phyloP scores from a whole-genome alignment of 192 early-diverging fungal species.

The Linnemannia elongata region DNA sequence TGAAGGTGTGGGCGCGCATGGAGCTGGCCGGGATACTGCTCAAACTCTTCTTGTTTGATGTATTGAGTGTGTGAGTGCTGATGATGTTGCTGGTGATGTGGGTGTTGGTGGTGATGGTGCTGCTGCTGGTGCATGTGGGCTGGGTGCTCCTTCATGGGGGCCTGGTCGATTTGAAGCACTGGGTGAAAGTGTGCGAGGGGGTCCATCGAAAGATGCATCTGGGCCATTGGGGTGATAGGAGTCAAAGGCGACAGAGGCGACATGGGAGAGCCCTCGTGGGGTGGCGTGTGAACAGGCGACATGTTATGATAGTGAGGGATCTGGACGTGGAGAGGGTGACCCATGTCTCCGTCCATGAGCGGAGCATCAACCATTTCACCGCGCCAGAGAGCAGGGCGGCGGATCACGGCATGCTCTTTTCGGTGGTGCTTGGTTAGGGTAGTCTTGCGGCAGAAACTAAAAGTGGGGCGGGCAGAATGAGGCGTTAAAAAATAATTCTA shows the following conservation, averaged over 20 bases:
- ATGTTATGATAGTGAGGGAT: constrained; percentile 39
- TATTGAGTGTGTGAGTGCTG: constrained; percentile 9
- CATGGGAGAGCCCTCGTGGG: constrained; percentile 30
- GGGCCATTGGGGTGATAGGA: constrained; percentile 38
- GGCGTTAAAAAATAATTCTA: background rate
- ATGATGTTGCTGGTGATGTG: constrained; percentile 16
- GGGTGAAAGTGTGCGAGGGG: constrained; percentile 30
- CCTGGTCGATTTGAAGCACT: constrained; percentile 27
- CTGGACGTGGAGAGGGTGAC: constrained; percentile 31
- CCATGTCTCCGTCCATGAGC: constrained; percentile 19
- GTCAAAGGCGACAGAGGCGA: constrained; percentile 51
- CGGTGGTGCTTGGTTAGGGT: constrained; percentile 67
- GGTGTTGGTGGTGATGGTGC: constrained; percentile 19
- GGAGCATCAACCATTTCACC: constrained; percentile 7
- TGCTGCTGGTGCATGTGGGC: constrained; percentile 7
- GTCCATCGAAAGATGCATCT: constrained; percentile 33
- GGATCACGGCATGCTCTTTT: constrained; percentile 47
- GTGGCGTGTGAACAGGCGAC: constrained; percentile 50
- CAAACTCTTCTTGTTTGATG: constrained; percentile 17
- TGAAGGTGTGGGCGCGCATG: constrained; percentile 17
- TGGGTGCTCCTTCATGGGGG: constrained; percentile 10
- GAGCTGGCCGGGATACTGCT: constrained; percentile 17
- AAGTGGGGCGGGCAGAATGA: background rate
- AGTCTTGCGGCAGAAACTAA: constrained; percentile 67
- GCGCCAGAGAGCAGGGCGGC: constrained; percentile 47